These are phyloP conservation scores for Ehretia macrophylla DNA, from an alignment of 257 asterid genomes.

Conservation along the genomic window DNA sequence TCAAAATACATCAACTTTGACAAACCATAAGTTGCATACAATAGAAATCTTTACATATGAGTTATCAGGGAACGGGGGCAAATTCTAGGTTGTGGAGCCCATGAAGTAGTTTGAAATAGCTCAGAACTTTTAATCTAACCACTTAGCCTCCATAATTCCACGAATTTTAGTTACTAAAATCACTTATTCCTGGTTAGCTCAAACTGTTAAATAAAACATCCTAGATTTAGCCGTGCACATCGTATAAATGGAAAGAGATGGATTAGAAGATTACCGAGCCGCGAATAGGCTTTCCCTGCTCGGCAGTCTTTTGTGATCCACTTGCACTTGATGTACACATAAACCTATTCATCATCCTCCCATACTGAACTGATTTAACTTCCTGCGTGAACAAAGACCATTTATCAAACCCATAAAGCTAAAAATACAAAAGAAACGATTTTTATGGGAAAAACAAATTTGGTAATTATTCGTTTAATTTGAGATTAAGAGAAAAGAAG, in stretches of 20 bases:
- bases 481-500: not conserved
- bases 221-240: not conserved
- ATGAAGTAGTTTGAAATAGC: too few species aligned
- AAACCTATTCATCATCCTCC: not conserved
- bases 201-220: not conserved
- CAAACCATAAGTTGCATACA: not conserved
- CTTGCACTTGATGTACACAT: conserved; percentile 22
- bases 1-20: too few species aligned
- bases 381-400: not conserved
- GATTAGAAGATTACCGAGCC: conserved; percentile 49
- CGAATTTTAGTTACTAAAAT: too few species aligned
- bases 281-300: conserved; percentile 62
- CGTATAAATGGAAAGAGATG: not conserved
- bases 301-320: conserved; percentile 43
- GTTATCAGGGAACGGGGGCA: too few species aligned
- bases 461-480: too few species aligned
- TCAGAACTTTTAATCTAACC: too few species aligned
- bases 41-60: too few species aligned
- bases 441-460: too few species aligned
- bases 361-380: not conserved
- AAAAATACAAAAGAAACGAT: too few species aligned
- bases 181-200: not conserved
- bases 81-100: too few species aligned
- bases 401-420: not conserved
- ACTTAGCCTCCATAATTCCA: too few species aligned